phyloP scores from a whole-genome alignment of 2,329 filamentous ascomycete genomes.

The Xylaria sp. region DNA sequence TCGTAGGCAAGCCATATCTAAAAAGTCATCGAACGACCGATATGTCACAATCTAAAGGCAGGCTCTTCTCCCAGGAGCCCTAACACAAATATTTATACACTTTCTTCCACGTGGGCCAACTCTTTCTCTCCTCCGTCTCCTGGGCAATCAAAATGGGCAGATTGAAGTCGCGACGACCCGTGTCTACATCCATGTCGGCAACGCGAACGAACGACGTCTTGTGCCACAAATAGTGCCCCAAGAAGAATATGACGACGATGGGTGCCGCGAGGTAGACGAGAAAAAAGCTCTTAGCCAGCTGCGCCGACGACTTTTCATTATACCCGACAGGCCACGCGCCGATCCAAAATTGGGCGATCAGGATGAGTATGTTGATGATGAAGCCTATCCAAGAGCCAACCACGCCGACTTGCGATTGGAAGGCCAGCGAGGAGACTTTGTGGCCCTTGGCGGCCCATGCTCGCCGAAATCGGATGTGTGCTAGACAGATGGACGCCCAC shows the following conservation, averaged over 20 bases:
- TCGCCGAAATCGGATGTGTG: constrained; percentile 88
- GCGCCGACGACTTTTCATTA: constrained; percentile 52
- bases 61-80: constrained; percentile 26
- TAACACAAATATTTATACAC: constrained; percentile 78
- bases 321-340: constrained; percentile 79
- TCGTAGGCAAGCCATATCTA: constrained; percentile 17
- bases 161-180: constrained; percentile 86
- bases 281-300: constrained; percentile 75
- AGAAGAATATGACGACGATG: constrained; percentile 73
- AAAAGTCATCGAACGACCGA: constrained; percentile 3
- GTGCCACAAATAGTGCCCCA: constrained; percentile 79
- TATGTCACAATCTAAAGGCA: constrained; percentile 16
- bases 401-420: constrained; percentile 81
- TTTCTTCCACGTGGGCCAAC: constrained; percentile 82
- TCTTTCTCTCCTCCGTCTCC: constrained; percentile 76
- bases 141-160: constrained; percentile 80
- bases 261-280: constrained; percentile 75
- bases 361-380: constrained; percentile 76
- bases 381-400: constrained; percentile 84
- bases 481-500: constrained; percentile 86
- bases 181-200: constrained; percentile 85
- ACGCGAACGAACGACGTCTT: constrained; percentile 73
- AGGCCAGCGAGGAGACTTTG: constrained; percentile 80
- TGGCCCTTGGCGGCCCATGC: constrained; percentile 79
- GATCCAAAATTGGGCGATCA: constrained; percentile 89